These are phyloP conservation scores for Paratrypanosoma confusum DNA, from an alignment of 208 protist species.

Conservation along the genomic window DNA sequence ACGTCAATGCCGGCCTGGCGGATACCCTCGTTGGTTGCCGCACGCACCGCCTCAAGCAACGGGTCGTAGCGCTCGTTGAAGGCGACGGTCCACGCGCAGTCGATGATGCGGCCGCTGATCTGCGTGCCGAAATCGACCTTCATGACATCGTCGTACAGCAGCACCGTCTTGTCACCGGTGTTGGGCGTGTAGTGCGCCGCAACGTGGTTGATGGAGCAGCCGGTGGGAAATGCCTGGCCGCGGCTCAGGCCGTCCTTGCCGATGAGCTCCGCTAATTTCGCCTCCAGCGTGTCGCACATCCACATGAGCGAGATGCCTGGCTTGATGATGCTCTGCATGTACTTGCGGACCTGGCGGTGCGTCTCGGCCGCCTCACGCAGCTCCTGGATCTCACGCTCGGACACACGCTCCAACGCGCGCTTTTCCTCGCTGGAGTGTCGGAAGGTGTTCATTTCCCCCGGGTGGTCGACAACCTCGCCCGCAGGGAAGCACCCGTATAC, in stretches of 20 bases:
- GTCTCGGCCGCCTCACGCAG: conserved; percentile 84
- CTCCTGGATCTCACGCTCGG: conserved; percentile 66
- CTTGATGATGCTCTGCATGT: conserved; percentile 81
- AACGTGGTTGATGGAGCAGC: conserved; percentile 93
- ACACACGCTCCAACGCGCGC: conserved; percentile 73
- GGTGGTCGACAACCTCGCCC: conserved; percentile 84
- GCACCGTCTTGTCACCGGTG: conserved; percentile 89
- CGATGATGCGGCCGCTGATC: conserved; percentile 96
- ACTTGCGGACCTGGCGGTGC: conserved; percentile 88
- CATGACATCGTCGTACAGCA: conserved; percentile 94
- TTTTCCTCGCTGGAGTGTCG: conserved; percentile 89
- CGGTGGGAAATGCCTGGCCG: conserved; percentile 89
- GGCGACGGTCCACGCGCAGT: conserved; percentile 95
- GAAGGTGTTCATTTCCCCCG: conserved; percentile 83
- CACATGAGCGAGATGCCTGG: conserved; percentile 88
- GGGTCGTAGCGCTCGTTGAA: conserved; percentile 96
- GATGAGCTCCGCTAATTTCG: conserved; percentile 73
- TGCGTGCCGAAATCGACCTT: conserved; percentile 99
- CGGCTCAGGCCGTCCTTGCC: conserved; percentile 79
- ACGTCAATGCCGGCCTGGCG: conserved; percentile 94
- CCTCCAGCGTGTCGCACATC: conserved; percentile 91
- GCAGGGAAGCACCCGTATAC: conserved; percentile 50
- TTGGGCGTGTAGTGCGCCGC: conserved; percentile 99
- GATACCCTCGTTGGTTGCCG: conserved; percentile 97
- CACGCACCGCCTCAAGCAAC: conserved; percentile 91